Conservation (phyloP, 1,139 yeast genomes). For the Saccharomycopsis hybrid region DNA sequence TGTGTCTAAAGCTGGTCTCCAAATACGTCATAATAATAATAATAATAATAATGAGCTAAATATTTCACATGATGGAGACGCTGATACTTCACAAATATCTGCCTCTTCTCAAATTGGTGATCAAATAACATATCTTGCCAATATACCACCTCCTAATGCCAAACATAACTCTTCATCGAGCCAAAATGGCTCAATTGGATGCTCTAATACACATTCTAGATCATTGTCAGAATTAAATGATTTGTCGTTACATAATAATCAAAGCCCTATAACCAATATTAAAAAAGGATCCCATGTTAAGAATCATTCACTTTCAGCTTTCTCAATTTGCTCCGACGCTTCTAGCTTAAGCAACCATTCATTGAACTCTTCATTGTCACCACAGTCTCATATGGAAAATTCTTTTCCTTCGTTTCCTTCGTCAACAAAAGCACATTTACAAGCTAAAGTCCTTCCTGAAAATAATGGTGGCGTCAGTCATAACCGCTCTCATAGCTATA, state of each 20-base stretch:
- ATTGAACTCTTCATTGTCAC: conserved; percentile 1
- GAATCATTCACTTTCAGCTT: conserved; percentile 1
- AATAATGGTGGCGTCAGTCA: neutral
- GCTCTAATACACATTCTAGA: conserved; percentile 3
- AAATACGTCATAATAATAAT: neutral
- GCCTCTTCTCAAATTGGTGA: neutral
- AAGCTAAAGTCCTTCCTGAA: no score
- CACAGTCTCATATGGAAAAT: conserved; percentile 3
- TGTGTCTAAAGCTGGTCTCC: no score
- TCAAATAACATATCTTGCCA: conserved; percentile 7
- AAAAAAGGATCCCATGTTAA: neutral
- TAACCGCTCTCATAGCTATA: conserved; percentile 8
- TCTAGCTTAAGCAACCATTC: neutral
- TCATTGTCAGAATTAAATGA: conserved; percentile 5
- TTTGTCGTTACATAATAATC: neutral
- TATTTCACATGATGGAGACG: no score
- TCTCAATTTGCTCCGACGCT: conserved; percentile 7
- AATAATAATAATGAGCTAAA: neutral
- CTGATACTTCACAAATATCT: neutral
- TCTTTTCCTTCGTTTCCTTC: neutral
- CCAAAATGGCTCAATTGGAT: neutral
- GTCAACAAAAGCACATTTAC: neutral
- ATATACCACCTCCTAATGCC: conserved; percentile 11
- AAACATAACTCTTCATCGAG: neutral
- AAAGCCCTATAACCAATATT: no score